Evolutionary conservation across 306 rosid species (phyloP).

Genomic region (Vigna hirtella): DNA sequence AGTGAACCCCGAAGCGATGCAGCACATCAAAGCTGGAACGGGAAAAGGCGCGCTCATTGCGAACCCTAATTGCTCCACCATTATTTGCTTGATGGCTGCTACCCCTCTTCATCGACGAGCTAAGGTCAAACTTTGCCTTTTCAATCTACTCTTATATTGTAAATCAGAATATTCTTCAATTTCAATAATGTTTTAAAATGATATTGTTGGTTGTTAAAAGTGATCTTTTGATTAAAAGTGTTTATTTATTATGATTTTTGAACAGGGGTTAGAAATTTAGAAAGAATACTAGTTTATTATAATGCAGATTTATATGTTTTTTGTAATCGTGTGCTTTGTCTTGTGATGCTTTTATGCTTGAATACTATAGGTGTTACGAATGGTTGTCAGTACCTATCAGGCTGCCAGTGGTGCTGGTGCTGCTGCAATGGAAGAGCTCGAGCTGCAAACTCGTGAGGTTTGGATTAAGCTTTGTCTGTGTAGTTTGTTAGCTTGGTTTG

Average conservation of each 20-base stretch:
- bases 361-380: constrained; percentile 76
- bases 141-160: neutral
- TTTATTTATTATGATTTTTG: too few species aligned
- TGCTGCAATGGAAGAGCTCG: constrained; percentile 98
- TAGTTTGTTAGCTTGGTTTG: constrained; percentile 17
- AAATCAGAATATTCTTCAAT: too few species aligned
- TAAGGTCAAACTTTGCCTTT: constrained; percentile 54
- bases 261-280: neutral
- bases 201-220: neutral
- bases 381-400: constrained; percentile 98
- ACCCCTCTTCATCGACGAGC: constrained; percentile 95
- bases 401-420: constrained; percentile 99
- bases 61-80: constrained; percentile 97
- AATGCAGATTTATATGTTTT: neutral
- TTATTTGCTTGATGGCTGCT: constrained; percentile 93
- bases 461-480: neutral
- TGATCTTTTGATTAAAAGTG: too few species aligned
- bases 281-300: neutral
- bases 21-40: constrained; percentile 64
- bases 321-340: neutral
- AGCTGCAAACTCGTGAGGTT: constrained; percentile 96
- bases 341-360: neutral
- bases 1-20: constrained; percentile 95
- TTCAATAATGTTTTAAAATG: too few species aligned
- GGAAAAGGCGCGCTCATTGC: constrained; percentile 93